A percentile compares a stretch with the other conserved stretches of the same genome.
These are phyloP conservation scores for Leishmania tropica DNA, from an alignment of 208 protist genomes.

Conservation along the genomic window DNA sequence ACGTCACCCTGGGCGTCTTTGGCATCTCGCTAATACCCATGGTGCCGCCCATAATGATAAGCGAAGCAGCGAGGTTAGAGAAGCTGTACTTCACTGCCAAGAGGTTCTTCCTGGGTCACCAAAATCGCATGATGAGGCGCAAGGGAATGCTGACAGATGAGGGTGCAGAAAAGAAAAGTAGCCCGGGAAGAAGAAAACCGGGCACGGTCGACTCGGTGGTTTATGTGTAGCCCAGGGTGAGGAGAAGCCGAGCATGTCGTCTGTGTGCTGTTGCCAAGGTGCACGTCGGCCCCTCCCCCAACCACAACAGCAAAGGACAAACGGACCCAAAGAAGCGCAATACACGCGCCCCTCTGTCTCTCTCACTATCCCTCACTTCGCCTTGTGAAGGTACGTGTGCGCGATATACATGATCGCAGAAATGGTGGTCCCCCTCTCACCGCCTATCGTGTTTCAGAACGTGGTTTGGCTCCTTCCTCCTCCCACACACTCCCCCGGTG, in stretches of 20 bases:
- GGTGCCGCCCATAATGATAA: constrained; percentile 22
- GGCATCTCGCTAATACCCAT: constrained; percentile 9
- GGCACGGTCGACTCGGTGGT: not conserved
- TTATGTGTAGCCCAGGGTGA: not conserved
- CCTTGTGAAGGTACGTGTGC: not conserved
- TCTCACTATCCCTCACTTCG: not conserved
- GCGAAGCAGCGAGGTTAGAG: constrained; percentile 12
- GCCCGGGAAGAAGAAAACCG: not conserved
- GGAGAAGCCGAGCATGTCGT: not conserved
- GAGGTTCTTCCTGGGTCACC: not conserved
- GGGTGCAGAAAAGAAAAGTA: not conserved
- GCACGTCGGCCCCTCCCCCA: not conserved
- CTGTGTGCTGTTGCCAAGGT: not conserved
- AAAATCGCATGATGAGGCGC: not conserved
- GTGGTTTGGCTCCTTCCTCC: not conserved
- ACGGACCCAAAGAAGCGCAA: not conserved
- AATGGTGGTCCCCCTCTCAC: not conserved
- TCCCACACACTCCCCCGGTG: too few species aligned
- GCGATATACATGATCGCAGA: not conserved
- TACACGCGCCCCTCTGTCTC: not conserved
- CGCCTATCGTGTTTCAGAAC: not conserved
- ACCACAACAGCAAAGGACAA: not conserved
- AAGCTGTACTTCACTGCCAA: constrained; percentile 17
- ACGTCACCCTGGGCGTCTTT: not conserved
- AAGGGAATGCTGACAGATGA: not conserved